phyloP scores from a whole-genome alignment of 73 alveolate genomes.

The Paramecium caudatum region DNA sequence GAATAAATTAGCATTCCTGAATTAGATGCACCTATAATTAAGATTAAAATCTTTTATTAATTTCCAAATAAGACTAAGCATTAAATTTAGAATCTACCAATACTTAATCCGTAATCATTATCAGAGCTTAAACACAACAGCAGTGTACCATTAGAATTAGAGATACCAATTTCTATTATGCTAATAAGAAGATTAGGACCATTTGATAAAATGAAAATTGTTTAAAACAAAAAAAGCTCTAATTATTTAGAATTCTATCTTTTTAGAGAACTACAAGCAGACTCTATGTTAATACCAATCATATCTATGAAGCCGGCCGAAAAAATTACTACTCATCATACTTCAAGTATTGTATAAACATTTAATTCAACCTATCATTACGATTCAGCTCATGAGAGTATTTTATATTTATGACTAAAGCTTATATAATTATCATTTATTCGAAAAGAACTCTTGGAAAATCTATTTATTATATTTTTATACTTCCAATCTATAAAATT shows the following conservation, averaged over 20 bases:
- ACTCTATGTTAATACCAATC: not conserved
- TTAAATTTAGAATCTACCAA: not conserved
- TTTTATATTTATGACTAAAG: no score
- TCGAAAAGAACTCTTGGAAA: no score
- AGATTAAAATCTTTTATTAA: not conserved
- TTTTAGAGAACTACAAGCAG: not conserved
- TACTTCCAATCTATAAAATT: no score
- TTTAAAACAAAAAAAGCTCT: not conserved
- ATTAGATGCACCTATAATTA: not conserved
- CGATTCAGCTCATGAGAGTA: no score
- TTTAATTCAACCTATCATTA: no score
- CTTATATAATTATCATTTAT: no score
- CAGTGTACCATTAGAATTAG: not conserved
- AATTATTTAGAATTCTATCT: not conserved
- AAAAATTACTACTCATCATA: conserved; percentile 2
- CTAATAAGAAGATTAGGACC: conserved; percentile 10
- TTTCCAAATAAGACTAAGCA: not conserved
- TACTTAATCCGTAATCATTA: conserved; percentile 25
- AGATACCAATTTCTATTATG: not conserved
- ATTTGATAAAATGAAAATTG: not conserved
- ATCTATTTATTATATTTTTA: no score
- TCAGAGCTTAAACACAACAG: conserved; percentile 35
- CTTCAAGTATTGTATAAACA: no score
- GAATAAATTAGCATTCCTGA: not conserved
- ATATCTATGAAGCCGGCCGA: not conserved